Conservation (phyloP, 805 yeast species). For the Yarrowia divulgata region DNA sequence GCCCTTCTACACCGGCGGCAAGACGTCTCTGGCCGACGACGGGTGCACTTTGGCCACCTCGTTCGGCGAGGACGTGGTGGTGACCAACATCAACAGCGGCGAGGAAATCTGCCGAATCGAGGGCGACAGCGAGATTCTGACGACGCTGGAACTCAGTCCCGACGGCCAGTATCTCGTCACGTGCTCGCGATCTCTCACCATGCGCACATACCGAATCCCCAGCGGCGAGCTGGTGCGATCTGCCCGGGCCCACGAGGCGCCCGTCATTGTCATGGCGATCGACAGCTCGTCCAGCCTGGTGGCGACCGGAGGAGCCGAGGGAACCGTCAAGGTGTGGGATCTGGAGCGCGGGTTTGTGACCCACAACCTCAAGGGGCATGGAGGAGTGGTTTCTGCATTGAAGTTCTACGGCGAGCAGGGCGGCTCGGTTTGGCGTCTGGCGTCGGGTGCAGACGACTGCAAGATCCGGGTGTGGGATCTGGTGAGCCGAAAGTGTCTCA, state of each 20-base stretch:
- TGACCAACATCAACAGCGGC: conserved; percentile 69
- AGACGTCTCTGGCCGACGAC: conserved; percentile 71
- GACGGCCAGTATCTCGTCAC: conserved; percentile 74
- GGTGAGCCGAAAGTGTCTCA: conserved; percentile 71
- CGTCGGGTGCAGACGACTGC: conserved; percentile 71
- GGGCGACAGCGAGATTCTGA: conserved; percentile 85
- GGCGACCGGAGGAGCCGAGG: conserved; percentile 96
- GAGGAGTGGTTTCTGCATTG: conserved; percentile 81
- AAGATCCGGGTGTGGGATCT: conserved; percentile 67
- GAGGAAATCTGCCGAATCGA: conserved; percentile 65
- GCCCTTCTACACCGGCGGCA: conserved; percentile 89
- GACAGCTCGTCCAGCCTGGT: conserved; percentile 85
- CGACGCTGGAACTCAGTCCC: conserved; percentile 77
- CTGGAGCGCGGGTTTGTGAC: conserved; percentile 86
- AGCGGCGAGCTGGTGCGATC: conserved; percentile 48
- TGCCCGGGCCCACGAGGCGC: conserved; percentile 63
- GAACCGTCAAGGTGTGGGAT: conserved; percentile 90
- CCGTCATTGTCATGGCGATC: conserved; percentile 76
- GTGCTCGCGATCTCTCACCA: conserved; percentile 82
- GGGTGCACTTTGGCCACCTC: conserved; percentile 78
- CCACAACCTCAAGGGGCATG: conserved; percentile 92
- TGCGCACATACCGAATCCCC: conserved; percentile 66
- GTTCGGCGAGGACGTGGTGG: conserved; percentile 73
- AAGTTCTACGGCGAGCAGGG: conserved; percentile 76
- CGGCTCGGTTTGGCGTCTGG: conserved; percentile 70